Evolutionary conservation across 2,329 filamentous ascomycete genomes (phyloP), one percentile per base, ranked within the genome.

Genomic region (Cordyceps cateniannulata): DNA sequence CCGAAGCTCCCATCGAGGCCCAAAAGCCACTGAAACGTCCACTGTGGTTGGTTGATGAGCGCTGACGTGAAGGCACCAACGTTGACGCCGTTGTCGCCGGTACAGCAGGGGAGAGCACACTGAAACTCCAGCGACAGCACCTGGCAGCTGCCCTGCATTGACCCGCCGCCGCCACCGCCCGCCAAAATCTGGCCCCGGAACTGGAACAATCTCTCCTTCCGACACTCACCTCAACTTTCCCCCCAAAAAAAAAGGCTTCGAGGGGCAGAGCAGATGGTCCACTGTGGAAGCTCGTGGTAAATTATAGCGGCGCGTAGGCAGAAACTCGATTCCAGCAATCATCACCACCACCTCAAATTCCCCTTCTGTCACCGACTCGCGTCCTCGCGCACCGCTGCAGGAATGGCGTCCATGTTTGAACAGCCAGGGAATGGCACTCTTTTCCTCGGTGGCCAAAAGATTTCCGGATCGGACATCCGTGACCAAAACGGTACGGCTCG

Each of bases 381-480:
- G 40, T 55, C 50, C 18, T 49, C 44, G 29, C 50, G 18, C 40
- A 47, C 29, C 42, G 25, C 52, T 58, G 60, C 55, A 61, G 56
- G 67, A 68, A 99, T 99, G 95, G 88, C 91, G 76, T 90, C 91
- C 73, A 92, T 99, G 77, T 99, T 98, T 73, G 92, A 97, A 79
- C 90, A 95, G 79, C 89, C 92, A 72, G 86, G 93, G 73, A 96
- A 96, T 73, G 95, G 96, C 76, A 97, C 92, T 71, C 84, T 99
- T 70, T 99, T 99, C 81, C 85, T 99, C 65, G 95, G 95, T 69
- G 95, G 95, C 74, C 87, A 91, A 79, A 99, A 99, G 85, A 96
- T 98, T 77, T 96, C 91, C 69, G 95, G 95, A 68, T 83, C 91
- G 70, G 95, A 99, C 78, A 96, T 99, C 75, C 86, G 95, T 74